Evolutionary conservation across 2,329 filamentous ascomycete species (phyloP).

Genomic region (Aspergillus versicolor): DNA sequence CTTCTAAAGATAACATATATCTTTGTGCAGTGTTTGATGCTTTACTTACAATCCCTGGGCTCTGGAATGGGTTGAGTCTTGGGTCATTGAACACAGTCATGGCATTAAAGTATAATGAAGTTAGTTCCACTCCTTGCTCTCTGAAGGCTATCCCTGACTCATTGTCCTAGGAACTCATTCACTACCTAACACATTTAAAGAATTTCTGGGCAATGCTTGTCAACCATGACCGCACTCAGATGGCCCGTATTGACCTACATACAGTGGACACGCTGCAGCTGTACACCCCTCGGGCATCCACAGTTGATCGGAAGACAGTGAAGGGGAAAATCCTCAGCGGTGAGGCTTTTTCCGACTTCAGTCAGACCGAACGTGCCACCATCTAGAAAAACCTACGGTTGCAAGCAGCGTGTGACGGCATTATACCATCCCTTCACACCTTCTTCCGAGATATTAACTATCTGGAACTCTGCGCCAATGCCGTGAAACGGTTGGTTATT

Average conservation of each 20-base stretch:
- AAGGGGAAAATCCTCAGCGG: slow-evolving; percentile 18
- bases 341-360: slow-evolving; percentile 18
- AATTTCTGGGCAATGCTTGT: slow-evolving; percentile 25
- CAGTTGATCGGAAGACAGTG: slow-evolving; percentile 11
- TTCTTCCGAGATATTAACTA: slow-evolving; percentile 42
- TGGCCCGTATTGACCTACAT: slow-evolving; percentile 22
- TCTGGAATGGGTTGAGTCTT: too few species aligned
- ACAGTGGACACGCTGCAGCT: slow-evolving; percentile 21
- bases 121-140: too few species aligned
- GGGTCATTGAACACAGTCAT: too few species aligned
- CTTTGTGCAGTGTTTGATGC: too few species aligned
- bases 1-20: too few species aligned
- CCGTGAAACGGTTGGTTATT: slow-evolving; percentile 26
- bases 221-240: slow-evolving; percentile 7
- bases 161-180: slow-evolving; percentile 19
- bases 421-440: slow-evolving; percentile 30
- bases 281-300: slow-evolving; percentile 15
- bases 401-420: neutral
- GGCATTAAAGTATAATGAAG: too few species aligned
- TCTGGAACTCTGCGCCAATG: slow-evolving; percentile 26
- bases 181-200: slow-evolving; percentile 18
- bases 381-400: slow-evolving; percentile 8
- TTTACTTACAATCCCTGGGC: too few species aligned
- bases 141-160: too few species aligned
- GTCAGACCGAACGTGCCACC: neutral